phyloP scores from a whole-genome alignment of 805 yeast species.

The Barnettozyma botsteinii region DNA sequence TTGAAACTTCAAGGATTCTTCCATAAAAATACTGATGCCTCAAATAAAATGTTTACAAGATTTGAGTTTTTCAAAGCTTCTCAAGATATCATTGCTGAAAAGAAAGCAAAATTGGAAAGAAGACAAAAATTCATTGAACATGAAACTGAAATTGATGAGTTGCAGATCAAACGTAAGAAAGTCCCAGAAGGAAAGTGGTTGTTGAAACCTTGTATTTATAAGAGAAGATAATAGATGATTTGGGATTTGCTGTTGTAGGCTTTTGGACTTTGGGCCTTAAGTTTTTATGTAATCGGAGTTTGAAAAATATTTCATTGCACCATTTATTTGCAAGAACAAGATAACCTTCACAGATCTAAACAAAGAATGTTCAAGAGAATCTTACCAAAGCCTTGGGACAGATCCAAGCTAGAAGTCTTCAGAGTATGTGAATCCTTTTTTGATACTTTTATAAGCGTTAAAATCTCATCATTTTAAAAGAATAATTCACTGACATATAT shows the following conservation, averaged over 20 bases:
- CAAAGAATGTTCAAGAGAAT: neutral
- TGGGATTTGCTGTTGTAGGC: no score
- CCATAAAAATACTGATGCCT: constrained; percentile 81
- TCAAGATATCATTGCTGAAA: constrained; percentile 55
- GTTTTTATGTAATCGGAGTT: no score
- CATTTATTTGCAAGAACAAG: no score
- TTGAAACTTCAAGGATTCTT: constrained; percentile 77
- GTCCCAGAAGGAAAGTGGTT: constrained; percentile 81
- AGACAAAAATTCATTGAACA: constrained; percentile 65
- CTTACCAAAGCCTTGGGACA: constrained; percentile 4
- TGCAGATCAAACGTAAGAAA: constrained; percentile 47
- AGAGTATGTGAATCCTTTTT: constrained; percentile 7
- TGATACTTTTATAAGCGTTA: neutral
- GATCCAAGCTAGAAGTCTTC: constrained; percentile 14
- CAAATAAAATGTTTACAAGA: constrained; percentile 89
- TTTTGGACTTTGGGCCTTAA: no score
- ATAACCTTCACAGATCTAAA: no score
- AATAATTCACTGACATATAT: neutral
- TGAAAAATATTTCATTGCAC: no score
- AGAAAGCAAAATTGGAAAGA: constrained; percentile 55
- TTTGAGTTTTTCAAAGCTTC: constrained; percentile 92
- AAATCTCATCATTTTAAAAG: neutral
- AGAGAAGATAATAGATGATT: constrained; percentile 47
- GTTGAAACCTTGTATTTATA: constrained; percentile 93
- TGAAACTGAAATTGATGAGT: constrained; percentile 55